phyloP scores from a whole-genome alignment of 1,284 basidiomycete species.

The Ganoderma resinaceum region DNA sequence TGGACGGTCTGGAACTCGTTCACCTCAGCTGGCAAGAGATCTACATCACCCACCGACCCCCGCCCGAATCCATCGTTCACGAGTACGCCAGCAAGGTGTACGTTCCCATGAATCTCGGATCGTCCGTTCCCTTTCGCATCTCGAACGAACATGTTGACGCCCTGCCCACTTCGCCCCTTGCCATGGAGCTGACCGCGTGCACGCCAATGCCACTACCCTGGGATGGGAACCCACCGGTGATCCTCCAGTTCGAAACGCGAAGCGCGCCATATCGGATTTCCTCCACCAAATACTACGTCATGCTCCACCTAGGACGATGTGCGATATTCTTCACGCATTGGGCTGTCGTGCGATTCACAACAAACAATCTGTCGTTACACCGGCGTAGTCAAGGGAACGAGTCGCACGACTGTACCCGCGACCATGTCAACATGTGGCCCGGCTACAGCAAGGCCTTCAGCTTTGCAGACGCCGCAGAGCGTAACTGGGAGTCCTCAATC shows the following conservation, averaged over 20 bases:
- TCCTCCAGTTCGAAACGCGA: not conserved
- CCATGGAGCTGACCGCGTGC: not conserved
- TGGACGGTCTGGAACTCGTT: not conserved
- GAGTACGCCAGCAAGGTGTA: not conserved
- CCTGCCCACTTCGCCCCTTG: not conserved
- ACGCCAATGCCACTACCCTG: not conserved
- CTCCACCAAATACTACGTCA: not conserved
- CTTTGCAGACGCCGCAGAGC: too few relatives aligned
- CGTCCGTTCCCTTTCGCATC: not conserved
- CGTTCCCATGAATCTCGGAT: not conserved
- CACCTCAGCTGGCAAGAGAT: not conserved
- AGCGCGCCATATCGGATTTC: too few relatives aligned
- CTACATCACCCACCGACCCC: not conserved
- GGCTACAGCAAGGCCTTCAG: not conserved
- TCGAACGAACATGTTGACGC: not conserved
- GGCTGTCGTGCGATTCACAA: not conserved
- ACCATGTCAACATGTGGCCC: not conserved
- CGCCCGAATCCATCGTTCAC: not conserved
- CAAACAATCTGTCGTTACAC: not conserved
- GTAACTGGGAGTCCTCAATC: not conserved
- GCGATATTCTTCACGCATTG: not conserved
- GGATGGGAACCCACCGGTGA: not conserved
- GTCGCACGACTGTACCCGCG: not conserved
- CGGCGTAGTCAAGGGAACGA: not conserved
- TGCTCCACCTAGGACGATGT: not conserved